Conservation (phyloP, 495 filamentous ascomycete genomes). For the Ascodesmis nigricans region DNA sequence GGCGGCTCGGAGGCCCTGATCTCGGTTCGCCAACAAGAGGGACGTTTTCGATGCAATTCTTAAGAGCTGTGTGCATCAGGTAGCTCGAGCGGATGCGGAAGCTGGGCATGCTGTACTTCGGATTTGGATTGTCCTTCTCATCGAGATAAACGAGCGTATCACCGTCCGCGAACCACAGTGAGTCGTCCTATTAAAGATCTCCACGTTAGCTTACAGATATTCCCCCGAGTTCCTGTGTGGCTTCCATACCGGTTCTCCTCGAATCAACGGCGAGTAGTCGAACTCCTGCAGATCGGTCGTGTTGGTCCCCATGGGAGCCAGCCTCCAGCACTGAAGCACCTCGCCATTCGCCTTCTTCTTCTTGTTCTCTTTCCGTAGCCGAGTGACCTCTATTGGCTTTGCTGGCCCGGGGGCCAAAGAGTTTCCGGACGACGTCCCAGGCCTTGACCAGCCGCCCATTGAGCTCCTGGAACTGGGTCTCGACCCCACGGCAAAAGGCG, state of each 20-base stretch:
- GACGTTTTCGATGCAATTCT: slow-evolving; percentile 35
- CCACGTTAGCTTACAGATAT: slow-evolving; percentile 1
- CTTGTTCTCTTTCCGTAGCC: background rate
- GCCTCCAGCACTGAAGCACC: background rate
- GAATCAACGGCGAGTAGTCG: background rate
- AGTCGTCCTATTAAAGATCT: slow-evolving; percentile 36
- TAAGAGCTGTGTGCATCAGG: slow-evolving; percentile 40
- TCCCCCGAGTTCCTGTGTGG: too few species aligned
- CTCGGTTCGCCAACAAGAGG: slow-evolving; percentile 23
- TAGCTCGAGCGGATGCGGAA: slow-evolving; percentile 45
- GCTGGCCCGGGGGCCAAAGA: background rate
- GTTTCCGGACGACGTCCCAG: background rate
- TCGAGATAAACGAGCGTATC: slow-evolving; percentile 73
- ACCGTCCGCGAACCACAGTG: slow-evolving; percentile 71
- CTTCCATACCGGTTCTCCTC: slow-evolving; percentile 3
- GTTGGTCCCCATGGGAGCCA: too few species aligned
- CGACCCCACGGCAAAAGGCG: background rate
- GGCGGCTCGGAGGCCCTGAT: slow-evolving; percentile 26
- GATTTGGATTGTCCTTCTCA: slow-evolving; percentile 37
- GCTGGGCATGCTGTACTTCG: slow-evolving; percentile 62
- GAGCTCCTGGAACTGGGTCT: background rate
- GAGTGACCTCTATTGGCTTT: background rate
- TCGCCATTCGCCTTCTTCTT: background rate
- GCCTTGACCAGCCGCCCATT: background rate
- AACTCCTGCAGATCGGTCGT: background rate